Evolutionary conservation across 495 filamentous ascomycete species (phyloP).

Genomic region (Zalerion maritima): DNA sequence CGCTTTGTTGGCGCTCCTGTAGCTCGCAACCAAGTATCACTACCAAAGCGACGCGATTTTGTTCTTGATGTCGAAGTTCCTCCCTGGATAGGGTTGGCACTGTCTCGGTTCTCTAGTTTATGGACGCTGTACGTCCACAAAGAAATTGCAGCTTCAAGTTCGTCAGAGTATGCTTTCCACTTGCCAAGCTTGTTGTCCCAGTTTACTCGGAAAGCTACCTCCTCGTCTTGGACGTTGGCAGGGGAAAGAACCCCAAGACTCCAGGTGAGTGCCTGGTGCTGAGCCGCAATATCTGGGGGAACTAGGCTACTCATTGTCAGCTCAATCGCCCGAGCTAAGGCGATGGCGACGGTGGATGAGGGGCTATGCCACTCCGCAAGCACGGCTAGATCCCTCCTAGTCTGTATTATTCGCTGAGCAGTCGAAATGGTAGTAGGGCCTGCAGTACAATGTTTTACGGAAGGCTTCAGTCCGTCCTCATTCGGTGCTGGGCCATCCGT

Average conservation of each 20-base stretch:
- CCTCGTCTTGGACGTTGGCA: too few species aligned
- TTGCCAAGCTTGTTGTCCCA: not conserved
- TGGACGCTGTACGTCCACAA: constrained; percentile 3
- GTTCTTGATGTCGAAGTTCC: too few species aligned
- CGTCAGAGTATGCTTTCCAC: constrained; percentile 5
- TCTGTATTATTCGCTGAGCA: constrained; percentile 1
- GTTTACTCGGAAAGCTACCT: not conserved
- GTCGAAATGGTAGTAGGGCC: too few species aligned
- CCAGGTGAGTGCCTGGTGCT: too few species aligned
- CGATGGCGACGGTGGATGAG: constrained; percentile 2
- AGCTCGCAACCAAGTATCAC: not conserved
- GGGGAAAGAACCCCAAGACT: too few species aligned
- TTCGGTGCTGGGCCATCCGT: too few species aligned
- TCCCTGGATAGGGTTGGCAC: too few species aligned
- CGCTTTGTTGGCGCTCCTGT: not conserved
- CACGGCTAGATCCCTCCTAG: constrained; percentile 3
- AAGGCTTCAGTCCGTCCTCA: too few species aligned
- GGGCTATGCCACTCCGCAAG: constrained; percentile 5
- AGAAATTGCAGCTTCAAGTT: not conserved
- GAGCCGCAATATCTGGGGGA: not conserved
- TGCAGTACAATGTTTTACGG: too few species aligned
- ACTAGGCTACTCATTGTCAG: constrained; percentile 4
- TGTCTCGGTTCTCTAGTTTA: too few species aligned
- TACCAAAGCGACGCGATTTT: too few species aligned
- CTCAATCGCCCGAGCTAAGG: constrained; percentile 5